A percentile compares a stretch with the other conserved stretches of the same genome.
phyloP scores from a whole-genome alignment of 306 rosid genomes.

The Cucumis hystrix region DNA sequence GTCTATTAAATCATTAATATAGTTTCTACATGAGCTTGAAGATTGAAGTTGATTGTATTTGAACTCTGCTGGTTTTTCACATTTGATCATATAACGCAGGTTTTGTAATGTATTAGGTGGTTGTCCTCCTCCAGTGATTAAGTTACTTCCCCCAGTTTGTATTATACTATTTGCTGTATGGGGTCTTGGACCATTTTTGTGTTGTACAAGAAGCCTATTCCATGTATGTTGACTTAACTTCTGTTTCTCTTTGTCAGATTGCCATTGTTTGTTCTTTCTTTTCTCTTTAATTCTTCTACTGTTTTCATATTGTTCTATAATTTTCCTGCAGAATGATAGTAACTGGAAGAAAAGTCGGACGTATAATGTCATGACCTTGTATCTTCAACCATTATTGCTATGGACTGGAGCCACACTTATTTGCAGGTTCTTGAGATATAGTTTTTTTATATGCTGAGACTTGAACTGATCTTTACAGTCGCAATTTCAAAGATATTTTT shows the following conservation, averaged over 20 bases:
- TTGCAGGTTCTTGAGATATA: conserved; percentile 52
- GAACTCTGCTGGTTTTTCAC: neutral
- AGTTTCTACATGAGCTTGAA: neutral
- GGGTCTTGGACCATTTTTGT: conserved; percentile 70
- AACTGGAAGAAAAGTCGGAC: conserved; percentile 82
- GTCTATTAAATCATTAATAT: neutral
- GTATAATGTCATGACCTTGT: conserved; percentile 43
- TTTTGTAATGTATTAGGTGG: conserved; percentile 42
- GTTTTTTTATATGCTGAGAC: neutral
- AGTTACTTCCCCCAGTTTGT: conserved; percentile 60
- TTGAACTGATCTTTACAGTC: neutral
- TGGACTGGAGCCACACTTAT: conserved; percentile 80
- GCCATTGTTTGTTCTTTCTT: neutral
- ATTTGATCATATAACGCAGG: conserved; percentile 33
- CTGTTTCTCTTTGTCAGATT: conserved; percentile 2
- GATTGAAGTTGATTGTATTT: conserved; percentile 6
- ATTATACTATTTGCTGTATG: conserved; percentile 58
- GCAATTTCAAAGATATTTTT: neutral
- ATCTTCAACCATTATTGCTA: conserved; percentile 66
- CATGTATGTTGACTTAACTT: conserved; percentile 34
- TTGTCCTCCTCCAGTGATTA: conserved; percentile 34
- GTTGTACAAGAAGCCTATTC: conserved; percentile 39
- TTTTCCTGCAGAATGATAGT: conserved; percentile 53
- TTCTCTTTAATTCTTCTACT: neutral
- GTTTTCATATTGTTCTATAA: neutral